Base-by-base conservation (phyloP, 2,329 filamentous ascomycete genomes). In the Fusarium scirpi region DNA sequence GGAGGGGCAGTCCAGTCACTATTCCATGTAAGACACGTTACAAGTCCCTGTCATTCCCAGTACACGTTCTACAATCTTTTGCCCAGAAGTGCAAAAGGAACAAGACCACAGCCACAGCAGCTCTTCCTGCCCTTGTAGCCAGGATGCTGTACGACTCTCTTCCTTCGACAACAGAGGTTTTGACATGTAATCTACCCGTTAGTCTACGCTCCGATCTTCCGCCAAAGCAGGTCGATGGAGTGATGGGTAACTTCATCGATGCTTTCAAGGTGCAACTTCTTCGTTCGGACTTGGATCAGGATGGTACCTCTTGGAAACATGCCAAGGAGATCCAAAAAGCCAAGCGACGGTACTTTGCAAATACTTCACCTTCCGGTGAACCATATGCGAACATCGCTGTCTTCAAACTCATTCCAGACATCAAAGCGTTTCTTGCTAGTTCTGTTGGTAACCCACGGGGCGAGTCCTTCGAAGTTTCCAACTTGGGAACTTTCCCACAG, bases 391-490 rank as follows among this genome's bases (percentile, higher is more conserved):
- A 62, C 8, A 56, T 61, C 13, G 59, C 59, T 13, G 18, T 41
- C 4, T 41, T 62, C 4, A 61, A 25, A 7, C 45, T 61, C 2
- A 61, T 61, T 18, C 44, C 59, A 22, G 29, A 61, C 3, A 18
- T 52, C 2, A 32, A 41, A 16, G 12, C 56, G 4, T 40, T 27
- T 13, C 25, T 62, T 10, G 4, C 15, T 13, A 40, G 45, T 16
- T 29, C 45, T 6, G n/a, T 62, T 5, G 45, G 59, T 2, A 41
- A 25, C 5, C 20, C 56, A 11, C 45, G 59, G 3, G 59, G 56
- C 6, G 59, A 62, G 30, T 52, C 59, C 7, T 62, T 61, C 9
- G 59, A 62, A 7, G 45, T 62, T 5, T 62, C 59, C 3, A 62
- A 62, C 9, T 24, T 62, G 4, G 59, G 56, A 2, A 18, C 16